These are phyloP conservation scores for Paecilomyces sp. DNA, from an alignment of 2,329 filamentous ascomycete genomes.

Conservation along the genomic window DNA sequence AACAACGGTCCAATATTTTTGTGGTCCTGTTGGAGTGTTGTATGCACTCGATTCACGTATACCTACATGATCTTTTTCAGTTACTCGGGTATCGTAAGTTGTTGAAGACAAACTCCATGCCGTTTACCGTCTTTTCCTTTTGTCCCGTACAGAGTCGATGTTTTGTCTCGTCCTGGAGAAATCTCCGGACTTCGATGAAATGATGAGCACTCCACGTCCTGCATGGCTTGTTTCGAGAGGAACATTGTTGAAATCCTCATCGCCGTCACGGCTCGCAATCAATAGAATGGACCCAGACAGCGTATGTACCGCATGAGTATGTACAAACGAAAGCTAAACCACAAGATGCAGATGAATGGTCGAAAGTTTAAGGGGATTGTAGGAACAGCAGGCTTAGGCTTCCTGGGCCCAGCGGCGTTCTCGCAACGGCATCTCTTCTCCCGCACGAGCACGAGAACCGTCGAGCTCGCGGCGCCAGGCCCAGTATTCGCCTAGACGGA, in stretches of 20 bases:
- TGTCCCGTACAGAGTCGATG: background rate
- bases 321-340: background rate
- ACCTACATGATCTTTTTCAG: background rate
- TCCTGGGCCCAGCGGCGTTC: constrained; percentile 74
- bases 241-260: constrained; percentile 1
- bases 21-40: background rate
- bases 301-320: background rate
- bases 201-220: background rate
- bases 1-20: background rate
- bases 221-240: background rate
- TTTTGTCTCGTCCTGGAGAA: background rate
- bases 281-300: background rate
- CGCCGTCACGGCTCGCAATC: background rate
- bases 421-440: constrained; percentile 60
- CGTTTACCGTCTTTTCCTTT: background rate
- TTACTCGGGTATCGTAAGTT: constrained; percentile 5
- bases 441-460: constrained; percentile 50
- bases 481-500: constrained; percentile 83
- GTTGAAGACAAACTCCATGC: constrained; percentile 13
- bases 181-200: background rate
- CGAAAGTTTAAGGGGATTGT: background rate
- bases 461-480: constrained; percentile 74
- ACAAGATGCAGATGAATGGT: background rate
- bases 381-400: constrained; percentile 11
- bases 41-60: background rate